Evolutionary conservation across 179 eudicot genomes (phyloP).

Genomic region (Nepenthes alata): DNA sequence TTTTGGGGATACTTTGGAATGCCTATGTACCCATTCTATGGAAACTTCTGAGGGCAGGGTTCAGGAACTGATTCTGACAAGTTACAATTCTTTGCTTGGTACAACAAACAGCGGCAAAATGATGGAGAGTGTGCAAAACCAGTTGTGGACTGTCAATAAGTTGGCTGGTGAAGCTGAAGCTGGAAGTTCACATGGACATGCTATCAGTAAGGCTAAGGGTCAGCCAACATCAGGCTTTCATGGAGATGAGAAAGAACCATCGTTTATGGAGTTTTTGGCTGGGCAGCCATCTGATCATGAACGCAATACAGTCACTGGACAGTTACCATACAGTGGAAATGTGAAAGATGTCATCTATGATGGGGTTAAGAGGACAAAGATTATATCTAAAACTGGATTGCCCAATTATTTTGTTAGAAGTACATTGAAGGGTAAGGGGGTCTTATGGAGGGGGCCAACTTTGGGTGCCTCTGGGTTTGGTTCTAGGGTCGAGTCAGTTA

Average conservation of each 20-base stretch:
- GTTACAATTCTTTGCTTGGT: conserved; percentile 25
- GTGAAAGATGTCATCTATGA: conserved; percentile 13
- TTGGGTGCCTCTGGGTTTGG: conserved; percentile 16
- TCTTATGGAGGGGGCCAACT: conserved; percentile 37
- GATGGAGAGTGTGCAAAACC: conserved; percentile 24
- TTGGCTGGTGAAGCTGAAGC: conserved; percentile 17
- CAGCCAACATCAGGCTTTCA: conserved; percentile 5
- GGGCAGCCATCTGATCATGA: conserved; percentile 9
- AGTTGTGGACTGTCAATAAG: conserved; percentile 35
- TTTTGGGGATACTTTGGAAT: conserved; percentile 22
- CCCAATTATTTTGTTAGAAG: conserved; percentile 68
- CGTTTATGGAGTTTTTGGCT: conserved; percentile 6
- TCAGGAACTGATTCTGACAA: conserved; percentile 63
- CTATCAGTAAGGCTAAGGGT: conserved; percentile 6
- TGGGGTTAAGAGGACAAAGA: conserved; percentile 53
- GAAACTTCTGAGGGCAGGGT: conserved; percentile 43
- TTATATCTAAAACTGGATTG: conserved; percentile 59
- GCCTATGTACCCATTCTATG: conserved; percentile 24
- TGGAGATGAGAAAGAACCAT: conserved; percentile 6
- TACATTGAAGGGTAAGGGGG: conserved; percentile 70
- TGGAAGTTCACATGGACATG: conserved; percentile 7
- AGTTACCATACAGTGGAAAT: conserved; percentile 11
- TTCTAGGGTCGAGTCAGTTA: conserved; percentile 16
- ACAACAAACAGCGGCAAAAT: conserved; percentile 29
- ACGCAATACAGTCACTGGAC: conserved; percentile 7